These are phyloP conservation scores for Hippophae gyantsensis DNA, from an alignment of 306 rosid species.

Conservation along the genomic window DNA sequence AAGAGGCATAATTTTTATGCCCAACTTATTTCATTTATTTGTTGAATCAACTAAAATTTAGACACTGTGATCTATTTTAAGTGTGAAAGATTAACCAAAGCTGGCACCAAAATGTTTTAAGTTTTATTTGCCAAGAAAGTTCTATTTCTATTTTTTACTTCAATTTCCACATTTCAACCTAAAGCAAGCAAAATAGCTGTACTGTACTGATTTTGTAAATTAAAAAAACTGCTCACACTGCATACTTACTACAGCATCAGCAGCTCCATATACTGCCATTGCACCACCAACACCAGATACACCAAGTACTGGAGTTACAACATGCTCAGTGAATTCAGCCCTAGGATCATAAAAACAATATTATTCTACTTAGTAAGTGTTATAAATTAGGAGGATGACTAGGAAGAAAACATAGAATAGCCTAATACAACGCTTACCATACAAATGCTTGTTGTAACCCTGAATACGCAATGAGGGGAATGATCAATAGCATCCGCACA, in stretches of 20 bases:
- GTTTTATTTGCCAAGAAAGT: neutral
- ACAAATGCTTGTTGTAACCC: conserved; percentile 96
- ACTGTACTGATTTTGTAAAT: neutral
- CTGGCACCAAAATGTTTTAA: neutral
- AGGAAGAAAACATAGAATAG: conserved; percentile 17
- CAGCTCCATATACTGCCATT: conserved; percentile 94
- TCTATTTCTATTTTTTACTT: neutral
- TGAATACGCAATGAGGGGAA: conserved; percentile 89
- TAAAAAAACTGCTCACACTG: conserved; percentile 2
- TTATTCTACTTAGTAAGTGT: conserved; percentile 11
- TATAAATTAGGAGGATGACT: neutral
- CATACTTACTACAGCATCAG: conserved; percentile 82
- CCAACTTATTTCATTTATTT: too few relatives aligned
- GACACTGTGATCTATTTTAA: too few relatives aligned
- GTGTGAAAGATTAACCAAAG: neutral
- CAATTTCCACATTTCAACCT: neutral
- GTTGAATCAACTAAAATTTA: too few relatives aligned
- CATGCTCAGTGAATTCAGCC: conserved; percentile 73
- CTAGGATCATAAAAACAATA: conserved; percentile 24
- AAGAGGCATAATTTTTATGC: too few relatives aligned
- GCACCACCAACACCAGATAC: conserved; percentile 89
- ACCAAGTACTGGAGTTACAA: conserved; percentile 77
- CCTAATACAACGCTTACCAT: conserved; percentile 52
- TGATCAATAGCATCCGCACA: conserved; percentile 61
- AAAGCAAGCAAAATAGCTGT: neutral